Evolutionary conservation across 176 grass and related monocot genomes (phyloP).

Genomic region (Dendrocalamus sinicus): DNA sequence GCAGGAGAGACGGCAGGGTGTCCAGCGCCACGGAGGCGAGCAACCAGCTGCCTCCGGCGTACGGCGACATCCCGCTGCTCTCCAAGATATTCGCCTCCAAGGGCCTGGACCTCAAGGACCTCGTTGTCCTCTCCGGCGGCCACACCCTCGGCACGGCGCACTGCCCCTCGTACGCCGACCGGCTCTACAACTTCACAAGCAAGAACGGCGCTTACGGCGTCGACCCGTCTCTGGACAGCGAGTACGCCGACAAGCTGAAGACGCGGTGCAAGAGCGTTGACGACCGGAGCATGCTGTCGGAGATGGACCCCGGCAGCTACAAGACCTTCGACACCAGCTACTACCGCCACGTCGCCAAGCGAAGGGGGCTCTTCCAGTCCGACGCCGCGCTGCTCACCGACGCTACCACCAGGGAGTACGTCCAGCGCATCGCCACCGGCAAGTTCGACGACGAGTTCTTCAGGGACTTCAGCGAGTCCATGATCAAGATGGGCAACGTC

Average conservation of each 20-base stretch:
- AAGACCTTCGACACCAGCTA: slow-evolving; percentile 76
- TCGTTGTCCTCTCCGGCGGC: slow-evolving; percentile 49
- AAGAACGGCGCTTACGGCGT: slow-evolving; percentile 28
- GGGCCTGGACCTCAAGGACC: slow-evolving; percentile 42
- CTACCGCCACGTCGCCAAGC: slow-evolving; percentile 58
- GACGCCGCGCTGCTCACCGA: slow-evolving; percentile 64
- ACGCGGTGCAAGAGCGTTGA: slow-evolving; percentile 44
- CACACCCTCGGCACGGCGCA: slow-evolving; percentile 71
- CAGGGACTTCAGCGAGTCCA: slow-evolving; percentile 59
- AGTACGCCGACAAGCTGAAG: slow-evolving; percentile 62
- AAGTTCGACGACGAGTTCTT: slow-evolving; percentile 54
- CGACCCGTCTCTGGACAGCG: slow-evolving; percentile 60
- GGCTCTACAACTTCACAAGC: slow-evolving; percentile 71
- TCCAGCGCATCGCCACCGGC: slow-evolving; percentile 53
- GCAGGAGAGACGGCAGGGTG: slow-evolving; percentile 24
- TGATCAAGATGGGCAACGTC: slow-evolving; percentile 73
- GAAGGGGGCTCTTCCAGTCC: slow-evolving; percentile 65
- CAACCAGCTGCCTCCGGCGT: background rate
- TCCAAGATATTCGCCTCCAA: slow-evolving; percentile 38
- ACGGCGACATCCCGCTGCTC: slow-evolving; percentile 33
- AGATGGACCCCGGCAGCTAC: slow-evolving; percentile 88
- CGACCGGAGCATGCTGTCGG: slow-evolving; percentile 48
- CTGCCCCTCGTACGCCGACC: slow-evolving; percentile 46
- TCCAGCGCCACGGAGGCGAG: slow-evolving; percentile 33
- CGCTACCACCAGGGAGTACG: slow-evolving; percentile 56